Evolutionary conservation across 139 green algal species (phyloP).

Genomic region (Eudorina sp.): DNA sequence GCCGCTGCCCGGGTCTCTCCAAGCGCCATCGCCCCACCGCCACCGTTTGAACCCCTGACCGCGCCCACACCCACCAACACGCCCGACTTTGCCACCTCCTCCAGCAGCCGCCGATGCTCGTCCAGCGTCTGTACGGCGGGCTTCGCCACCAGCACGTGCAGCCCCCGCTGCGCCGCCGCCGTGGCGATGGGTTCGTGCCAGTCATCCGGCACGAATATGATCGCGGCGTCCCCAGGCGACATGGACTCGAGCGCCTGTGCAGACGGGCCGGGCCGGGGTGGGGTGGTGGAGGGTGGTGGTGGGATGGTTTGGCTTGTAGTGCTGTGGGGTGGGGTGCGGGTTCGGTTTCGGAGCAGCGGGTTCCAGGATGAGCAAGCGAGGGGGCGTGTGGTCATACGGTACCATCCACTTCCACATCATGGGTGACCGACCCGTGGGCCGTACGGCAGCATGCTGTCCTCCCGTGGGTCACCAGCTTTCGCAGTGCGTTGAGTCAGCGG

Average conservation of each 20-base stretch:
- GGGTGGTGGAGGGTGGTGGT: no score
- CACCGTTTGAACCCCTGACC: neutral
- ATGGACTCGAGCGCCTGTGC: constrained; percentile 57
- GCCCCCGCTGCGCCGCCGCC: constrained; percentile 50
- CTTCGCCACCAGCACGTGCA: constrained; percentile 82
- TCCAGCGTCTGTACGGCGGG: constrained; percentile 72
- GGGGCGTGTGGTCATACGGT: no score
- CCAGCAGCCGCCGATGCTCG: constrained; percentile 62
- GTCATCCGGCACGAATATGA: constrained; percentile 78
- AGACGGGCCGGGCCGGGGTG: neutral
- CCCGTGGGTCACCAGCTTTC: no score
- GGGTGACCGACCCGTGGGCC: no score
- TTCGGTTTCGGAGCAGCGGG: no score
- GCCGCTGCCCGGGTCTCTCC: neutral
- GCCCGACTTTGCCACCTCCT: constrained; percentile 53
- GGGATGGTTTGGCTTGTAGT: no score
- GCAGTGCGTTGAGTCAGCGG: no score
- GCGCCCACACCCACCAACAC: constrained; percentile 50
- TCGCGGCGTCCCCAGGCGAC: constrained; percentile 66
- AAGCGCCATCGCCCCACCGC: no score
- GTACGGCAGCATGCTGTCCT: no score
- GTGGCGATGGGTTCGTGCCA: constrained; percentile 66
- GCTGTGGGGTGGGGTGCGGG: no score
- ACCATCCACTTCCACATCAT: no score
- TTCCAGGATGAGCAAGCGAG: no score